These are phyloP conservation scores for Rhodotorula sp. DNA, from an alignment of 1,284 basidiomycete genomes.

Conservation along the genomic window DNA sequence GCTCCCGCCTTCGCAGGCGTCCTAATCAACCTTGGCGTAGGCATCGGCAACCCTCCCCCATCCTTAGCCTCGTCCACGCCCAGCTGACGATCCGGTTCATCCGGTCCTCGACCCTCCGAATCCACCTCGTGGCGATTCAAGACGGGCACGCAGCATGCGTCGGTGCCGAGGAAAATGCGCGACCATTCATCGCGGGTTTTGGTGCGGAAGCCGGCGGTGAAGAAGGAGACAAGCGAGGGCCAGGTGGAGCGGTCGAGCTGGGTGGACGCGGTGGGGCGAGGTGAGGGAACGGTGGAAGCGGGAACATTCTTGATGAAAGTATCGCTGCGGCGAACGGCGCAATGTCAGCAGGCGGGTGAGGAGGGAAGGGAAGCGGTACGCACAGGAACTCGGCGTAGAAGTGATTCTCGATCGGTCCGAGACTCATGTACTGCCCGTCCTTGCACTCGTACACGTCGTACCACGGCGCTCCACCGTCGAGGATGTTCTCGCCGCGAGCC, in stretches of 20 bases:
- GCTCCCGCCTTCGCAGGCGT: conserved; percentile 43
- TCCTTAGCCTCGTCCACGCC: conserved; percentile 26
- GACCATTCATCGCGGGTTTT: conserved; percentile 68
- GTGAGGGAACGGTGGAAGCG: conserved; percentile 41
- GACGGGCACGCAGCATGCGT: conserved; percentile 73
- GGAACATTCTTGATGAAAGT: conserved; percentile 17
- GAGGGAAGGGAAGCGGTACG: conserved; percentile 41
- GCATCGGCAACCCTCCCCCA: conserved; percentile 43
- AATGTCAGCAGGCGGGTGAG: background rate
- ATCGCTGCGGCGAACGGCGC: background rate
- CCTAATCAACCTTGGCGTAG: conserved; percentile 45
- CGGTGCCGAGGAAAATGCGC: conserved; percentile 64
- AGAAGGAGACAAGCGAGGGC: conserved; percentile 60
- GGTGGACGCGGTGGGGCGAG: conserved; percentile 6
- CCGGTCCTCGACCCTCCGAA: conserved; percentile 33
- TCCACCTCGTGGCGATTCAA: conserved; percentile 51
- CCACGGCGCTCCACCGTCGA: conserved; percentile 74
- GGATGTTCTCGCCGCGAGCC: conserved; percentile 61
- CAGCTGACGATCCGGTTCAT: conserved; percentile 20
- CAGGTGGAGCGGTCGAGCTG: conserved; percentile 58
- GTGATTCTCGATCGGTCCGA: conserved; percentile 69
- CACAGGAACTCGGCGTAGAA: conserved; percentile 64
- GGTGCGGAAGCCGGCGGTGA: conserved; percentile 63
- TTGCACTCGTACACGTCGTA: conserved; percentile 71
- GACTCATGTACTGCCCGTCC: conserved; percentile 70